Evolutionary conservation across 352 stramenopile species (phyloP), one percentile per base, ranked within the genome.

Genomic region (Phytophthora melonis): DNA sequence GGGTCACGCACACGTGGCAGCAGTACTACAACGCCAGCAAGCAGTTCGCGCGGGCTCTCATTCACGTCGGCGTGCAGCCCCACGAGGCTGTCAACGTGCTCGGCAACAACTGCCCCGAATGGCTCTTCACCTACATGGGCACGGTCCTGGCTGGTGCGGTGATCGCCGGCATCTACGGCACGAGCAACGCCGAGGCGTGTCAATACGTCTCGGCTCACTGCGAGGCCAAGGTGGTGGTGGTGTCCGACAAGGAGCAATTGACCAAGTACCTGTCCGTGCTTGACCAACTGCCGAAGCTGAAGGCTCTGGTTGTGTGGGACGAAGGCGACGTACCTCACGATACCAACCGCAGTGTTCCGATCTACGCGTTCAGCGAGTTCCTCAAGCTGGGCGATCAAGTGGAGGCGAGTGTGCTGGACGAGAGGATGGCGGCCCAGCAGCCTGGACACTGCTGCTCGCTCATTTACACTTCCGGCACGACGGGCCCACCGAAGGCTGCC

Each of bases 381-480:
- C 64, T 92, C 36, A 69, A 66, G 30, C 68, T 93, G n/a, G 76
- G 87, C 21, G 82, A 87, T 21, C 43, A 65, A 13, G 67, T 90
- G 36, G 54, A 74, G 1, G 65, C 76, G n/a, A 49, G 30, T n/a
- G 23, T 71, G 27, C 59, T 93, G 0, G 61, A 88, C 18, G 49
- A 61, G 53, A 79, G 83, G 50, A 91, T 92, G 58, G 53, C 47
- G 21, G 73, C 69, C 6, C 83, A 91, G 71, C 70, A 68, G 36
- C 84, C 86, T 23, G 84, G 82, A 18, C 81, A 93, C 68, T 93
- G 89, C 74, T 88, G 81, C 53, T 93, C 90, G 41, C 76, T 98
- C 19, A 96, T 98, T 67, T 98, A 98, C 83, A 98, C 93, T 36
- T 97, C 88, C 2, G 95, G 95, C 32, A 91, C 86, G 32, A 93